Conservation (phyloP, 805 yeast species). For the baker's yeast (Saccharomyces cerevisiae) region DNA sequence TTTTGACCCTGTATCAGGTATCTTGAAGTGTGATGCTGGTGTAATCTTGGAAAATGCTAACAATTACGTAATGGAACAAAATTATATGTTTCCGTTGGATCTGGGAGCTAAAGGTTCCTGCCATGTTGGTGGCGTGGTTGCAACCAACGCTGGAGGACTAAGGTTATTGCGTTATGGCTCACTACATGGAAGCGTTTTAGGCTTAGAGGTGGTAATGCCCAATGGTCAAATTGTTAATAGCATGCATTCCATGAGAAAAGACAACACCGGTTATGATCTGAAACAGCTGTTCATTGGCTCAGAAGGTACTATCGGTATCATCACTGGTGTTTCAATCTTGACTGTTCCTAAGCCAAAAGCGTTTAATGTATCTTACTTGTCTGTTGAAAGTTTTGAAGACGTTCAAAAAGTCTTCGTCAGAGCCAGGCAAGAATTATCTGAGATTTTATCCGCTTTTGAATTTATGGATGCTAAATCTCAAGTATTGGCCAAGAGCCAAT, state of each 20-base stretch:
- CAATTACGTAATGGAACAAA: slow-evolving; percentile 63
- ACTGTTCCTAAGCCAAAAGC: slow-evolving; percentile 86
- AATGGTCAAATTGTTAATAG: slow-evolving; percentile 77
- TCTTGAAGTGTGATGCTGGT: slow-evolving; percentile 85
- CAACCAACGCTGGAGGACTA: slow-evolving; percentile 94
- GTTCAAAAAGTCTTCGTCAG: slow-evolving; percentile 74
- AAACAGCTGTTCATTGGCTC: slow-evolving; percentile 90
- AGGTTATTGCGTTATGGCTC: slow-evolving; percentile 84
- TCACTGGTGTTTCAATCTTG: slow-evolving; percentile 82
- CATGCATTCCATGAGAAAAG: slow-evolving; percentile 81
- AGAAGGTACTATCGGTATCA: slow-evolving; percentile 86
- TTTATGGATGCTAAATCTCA: slow-evolving; percentile 79
- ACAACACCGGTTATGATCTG: slow-evolving; percentile 89
- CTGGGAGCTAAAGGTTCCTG: slow-evolving; percentile 96
- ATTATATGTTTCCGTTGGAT: slow-evolving; percentile 86
- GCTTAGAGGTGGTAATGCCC: slow-evolving; percentile 87
- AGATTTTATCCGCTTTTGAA: slow-evolving; percentile 86
- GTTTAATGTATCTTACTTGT: slow-evolving; percentile 81
- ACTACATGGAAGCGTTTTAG: slow-evolving; percentile 83
- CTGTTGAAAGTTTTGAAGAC: slow-evolving; percentile 70
- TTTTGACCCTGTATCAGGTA: slow-evolving; percentile 77
- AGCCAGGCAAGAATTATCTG: slow-evolving; percentile 73
- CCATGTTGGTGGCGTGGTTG: slow-evolving; percentile 90
- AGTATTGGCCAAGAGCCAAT: slow-evolving; percentile 50
- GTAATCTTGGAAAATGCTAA: slow-evolving; percentile 82